These are phyloP conservation scores for Galerina sulciceps DNA, from an alignment of 768 basidiomycete genomes.

Conservation along the genomic window DNA sequence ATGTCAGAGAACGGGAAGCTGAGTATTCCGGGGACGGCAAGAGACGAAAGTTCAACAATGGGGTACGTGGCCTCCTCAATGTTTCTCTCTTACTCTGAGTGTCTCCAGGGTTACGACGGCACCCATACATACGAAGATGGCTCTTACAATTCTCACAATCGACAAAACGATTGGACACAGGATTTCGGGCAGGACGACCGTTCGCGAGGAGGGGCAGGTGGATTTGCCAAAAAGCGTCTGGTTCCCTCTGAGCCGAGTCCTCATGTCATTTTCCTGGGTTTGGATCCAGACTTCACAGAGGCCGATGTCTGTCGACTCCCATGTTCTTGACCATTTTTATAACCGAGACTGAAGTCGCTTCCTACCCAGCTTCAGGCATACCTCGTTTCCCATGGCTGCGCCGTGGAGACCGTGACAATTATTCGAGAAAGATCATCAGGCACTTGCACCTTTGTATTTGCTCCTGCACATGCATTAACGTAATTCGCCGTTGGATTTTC, in stretches of 20 bases:
- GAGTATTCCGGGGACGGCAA: conserved; percentile 74
- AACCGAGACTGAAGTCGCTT: conserved; percentile 40
- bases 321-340: conserved; percentile 33
- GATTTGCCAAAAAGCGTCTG: conserved; percentile 73
- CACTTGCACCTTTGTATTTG: conserved; percentile 85
- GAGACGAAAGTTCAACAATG: conserved; percentile 79
- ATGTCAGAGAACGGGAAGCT: conserved; percentile 65
- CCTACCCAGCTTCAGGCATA: conserved; percentile 76
- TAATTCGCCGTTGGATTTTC: conserved; percentile 68
- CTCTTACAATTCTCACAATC: conserved; percentile 28
- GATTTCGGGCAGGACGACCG: conserved; percentile 58
- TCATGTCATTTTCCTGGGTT: conserved; percentile 94
- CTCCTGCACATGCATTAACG: conserved; percentile 74
- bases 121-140: conserved; percentile 29
- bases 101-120: conserved; percentile 55
- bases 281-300: conserved; percentile 92
- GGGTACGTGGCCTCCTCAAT: conserved; percentile 48
- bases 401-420: conserved; percentile 88
- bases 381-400: conserved; percentile 72
- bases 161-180: conserved; percentile 43
- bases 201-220: conserved; percentile 42
- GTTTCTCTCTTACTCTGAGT: conserved; percentile 17
- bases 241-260: conserved; percentile 85
- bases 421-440: conserved; percentile 97
- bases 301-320: conserved; percentile 77